Conservation (phyloP, 129 eudicot species). For the Scalesia atractyloides region DNA sequence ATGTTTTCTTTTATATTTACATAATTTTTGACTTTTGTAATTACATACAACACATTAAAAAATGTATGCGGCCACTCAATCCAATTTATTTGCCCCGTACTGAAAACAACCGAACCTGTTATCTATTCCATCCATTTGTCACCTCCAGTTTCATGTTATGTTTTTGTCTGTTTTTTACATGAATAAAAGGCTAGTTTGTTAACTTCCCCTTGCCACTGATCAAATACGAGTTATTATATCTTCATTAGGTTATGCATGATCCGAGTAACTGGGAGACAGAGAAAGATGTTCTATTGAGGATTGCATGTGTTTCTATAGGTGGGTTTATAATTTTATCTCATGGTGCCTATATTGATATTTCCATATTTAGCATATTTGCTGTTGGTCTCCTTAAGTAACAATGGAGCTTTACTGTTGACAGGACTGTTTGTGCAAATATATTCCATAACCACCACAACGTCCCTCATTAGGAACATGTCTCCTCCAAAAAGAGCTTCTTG, state of each 20-base stretch:
- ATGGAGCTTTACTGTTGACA: slow-evolving; percentile 38
- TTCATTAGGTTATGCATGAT: slow-evolving; percentile 49
- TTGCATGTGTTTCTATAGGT: slow-evolving; percentile 49
- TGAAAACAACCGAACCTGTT: neutral
- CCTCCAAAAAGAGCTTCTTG: slow-evolving; percentile 81
- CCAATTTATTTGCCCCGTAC: neutral
- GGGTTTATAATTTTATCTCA: slow-evolving; percentile 18
- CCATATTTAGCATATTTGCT: neutral
- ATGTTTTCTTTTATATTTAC: neutral
- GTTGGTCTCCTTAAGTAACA: slow-evolving; percentile 9
- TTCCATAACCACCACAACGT: slow-evolving; percentile 49
- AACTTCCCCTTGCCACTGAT: neutral
- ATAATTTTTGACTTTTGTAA: neutral
- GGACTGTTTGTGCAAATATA: slow-evolving; percentile 56
- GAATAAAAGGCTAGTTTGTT: neutral
- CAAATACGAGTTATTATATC: slow-evolving; percentile 10
- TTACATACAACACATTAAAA: neutral
- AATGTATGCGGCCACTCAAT: neutral
- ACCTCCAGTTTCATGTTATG: neutral
- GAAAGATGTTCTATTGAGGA: slow-evolving; percentile 41
- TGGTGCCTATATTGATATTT: neutral
- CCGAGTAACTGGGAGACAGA: slow-evolving; percentile 50
- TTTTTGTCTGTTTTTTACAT: neutral
- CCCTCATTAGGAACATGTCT: slow-evolving; percentile 71
- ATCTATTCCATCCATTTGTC: neutral